Conservation (phyloP, 1,139 yeast genomes). For the Candida glucosophila region DNA sequence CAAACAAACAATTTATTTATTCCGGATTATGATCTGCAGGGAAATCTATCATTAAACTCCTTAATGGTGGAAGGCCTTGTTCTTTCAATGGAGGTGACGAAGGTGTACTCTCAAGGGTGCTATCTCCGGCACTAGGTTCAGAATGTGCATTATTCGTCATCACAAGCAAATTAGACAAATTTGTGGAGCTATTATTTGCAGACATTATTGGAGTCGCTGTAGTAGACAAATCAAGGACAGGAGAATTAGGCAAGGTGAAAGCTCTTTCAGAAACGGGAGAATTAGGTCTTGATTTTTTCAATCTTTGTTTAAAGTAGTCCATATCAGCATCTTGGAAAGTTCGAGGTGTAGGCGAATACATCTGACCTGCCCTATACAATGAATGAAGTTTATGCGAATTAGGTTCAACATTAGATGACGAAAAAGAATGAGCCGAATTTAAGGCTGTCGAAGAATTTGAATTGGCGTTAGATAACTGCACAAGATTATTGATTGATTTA, state of each 20-base stretch:
- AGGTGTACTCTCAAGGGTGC: slow-evolving; percentile 10
- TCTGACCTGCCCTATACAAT: slow-evolving; percentile 48
- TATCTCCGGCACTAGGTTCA: neutral
- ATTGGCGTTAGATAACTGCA: slow-evolving; percentile 12
- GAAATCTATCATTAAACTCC: slow-evolving; percentile 42
- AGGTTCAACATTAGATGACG: slow-evolving; percentile 5
- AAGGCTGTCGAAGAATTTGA: slow-evolving; percentile 10
- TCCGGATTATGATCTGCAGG: too few relatives aligned
- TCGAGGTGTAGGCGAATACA: slow-evolving; percentile 18
- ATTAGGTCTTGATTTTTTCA: slow-evolving; percentile 68
- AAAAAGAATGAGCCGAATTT: slow-evolving; percentile 26
- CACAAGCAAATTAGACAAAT: too few relatives aligned
- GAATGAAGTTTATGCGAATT: slow-evolving; percentile 31
- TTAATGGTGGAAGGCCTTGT: slow-evolving; percentile 33
- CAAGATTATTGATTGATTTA: neutral
- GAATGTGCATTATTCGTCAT: slow-evolving; percentile 15
- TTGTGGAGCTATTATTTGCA: slow-evolving; percentile 38
- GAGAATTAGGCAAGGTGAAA: slow-evolving; percentile 58
- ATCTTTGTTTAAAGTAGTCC: slow-evolving; percentile 40
- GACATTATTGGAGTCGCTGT: slow-evolving; percentile 37
- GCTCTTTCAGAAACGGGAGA: slow-evolving; percentile 28
- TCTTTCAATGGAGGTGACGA: slow-evolving; percentile 29
- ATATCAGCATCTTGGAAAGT: slow-evolving; percentile 37
- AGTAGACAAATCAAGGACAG: slow-evolving; percentile 38
- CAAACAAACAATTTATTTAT: too few relatives aligned